Base-by-base conservation (phyloP, 129 eudicot species). In the Dittrichia graveolens region DNA sequence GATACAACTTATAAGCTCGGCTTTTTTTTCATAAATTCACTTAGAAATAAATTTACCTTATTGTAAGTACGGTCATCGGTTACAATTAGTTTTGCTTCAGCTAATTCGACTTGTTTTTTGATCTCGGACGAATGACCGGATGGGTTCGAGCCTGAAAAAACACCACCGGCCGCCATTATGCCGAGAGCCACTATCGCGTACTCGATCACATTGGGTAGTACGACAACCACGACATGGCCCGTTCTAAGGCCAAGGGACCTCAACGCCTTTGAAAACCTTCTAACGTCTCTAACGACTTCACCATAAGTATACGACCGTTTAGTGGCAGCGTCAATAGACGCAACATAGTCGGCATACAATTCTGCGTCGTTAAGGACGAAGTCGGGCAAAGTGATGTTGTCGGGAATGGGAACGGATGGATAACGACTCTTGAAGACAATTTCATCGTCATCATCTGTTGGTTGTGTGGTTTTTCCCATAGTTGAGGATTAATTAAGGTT, bases 161-260 rank as follows among this genome's bases (percentile, higher is more conserved):
- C 83, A 6, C 96, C 93, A 16, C 99, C 94, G n/a, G 97, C 96
- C 0, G 88, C 86, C 99, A 95, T 95, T 44, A 95, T 91, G 5
- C 99, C 99, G 0, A 95, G 83, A 35, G 99, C 99, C 46, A 95
- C 84, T 31, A 85, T 82, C 0, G 86, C 94, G 57, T 95, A 90
- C 65, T 95, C 97, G 0, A 84, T 84, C 0, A 90, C 80, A 46
- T 95, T 95, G 0, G 99, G 97, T 7, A 95, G 91, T 7, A 85
- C 83, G 6, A 95, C 99, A 69, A 95, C 81, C 71, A 86, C 97
- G 10, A 90, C 97, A 38, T 82, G 87, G 45, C 97, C 99, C 7
- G 83, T 90, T 67, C 91, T 85, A 10, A 90, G 62, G 45, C 99
- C 99, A 9, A 95, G 88, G 1, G 99, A 90, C 79, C 97, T 84